Evolutionary conservation across 768 basidiomycete species (phyloP).

Genomic region (Macrocybe gigantea): DNA sequence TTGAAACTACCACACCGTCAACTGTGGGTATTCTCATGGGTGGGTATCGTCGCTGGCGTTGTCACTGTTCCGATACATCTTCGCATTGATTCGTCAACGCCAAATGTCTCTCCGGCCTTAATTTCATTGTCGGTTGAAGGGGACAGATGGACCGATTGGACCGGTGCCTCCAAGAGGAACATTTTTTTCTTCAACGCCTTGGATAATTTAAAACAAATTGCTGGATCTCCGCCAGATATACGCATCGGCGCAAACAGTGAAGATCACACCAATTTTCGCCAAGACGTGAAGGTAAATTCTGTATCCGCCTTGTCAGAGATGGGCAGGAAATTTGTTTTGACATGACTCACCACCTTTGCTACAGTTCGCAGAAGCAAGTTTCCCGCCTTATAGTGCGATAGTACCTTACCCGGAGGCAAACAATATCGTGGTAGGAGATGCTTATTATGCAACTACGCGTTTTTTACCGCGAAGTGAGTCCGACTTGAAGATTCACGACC

Average conservation of each 20-base stretch:
- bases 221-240: constrained; percentile 49
- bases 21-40: too few relatives aligned
- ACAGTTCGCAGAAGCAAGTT: constrained; percentile 39
- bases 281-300: constrained; percentile 34
- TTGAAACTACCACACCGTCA: too few relatives aligned
- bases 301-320: neutral
- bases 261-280: constrained; percentile 54
- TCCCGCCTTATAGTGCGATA: constrained; percentile 39
- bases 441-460: constrained; percentile 44
- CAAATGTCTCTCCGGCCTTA: neutral
- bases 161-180: constrained; percentile 45
- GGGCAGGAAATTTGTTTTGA: neutral
- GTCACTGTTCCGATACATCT: too few relatives aligned
- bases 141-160: constrained; percentile 68
- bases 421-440: constrained; percentile 48
- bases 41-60: too few relatives aligned
- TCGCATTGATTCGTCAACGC: neutral
- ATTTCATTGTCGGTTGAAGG: constrained; percentile 56
- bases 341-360: neutral
- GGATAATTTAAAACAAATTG: constrained; percentile 46
- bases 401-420: constrained; percentile 64
- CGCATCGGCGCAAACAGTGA: constrained; percentile 54
- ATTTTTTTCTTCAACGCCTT: constrained; percentile 57
- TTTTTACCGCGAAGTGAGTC: constrained; percentile 43
- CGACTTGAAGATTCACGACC: neutral